phyloP scores from a whole-genome alignment of 257 asterid genomes.

The Nemophila menziesii region DNA sequence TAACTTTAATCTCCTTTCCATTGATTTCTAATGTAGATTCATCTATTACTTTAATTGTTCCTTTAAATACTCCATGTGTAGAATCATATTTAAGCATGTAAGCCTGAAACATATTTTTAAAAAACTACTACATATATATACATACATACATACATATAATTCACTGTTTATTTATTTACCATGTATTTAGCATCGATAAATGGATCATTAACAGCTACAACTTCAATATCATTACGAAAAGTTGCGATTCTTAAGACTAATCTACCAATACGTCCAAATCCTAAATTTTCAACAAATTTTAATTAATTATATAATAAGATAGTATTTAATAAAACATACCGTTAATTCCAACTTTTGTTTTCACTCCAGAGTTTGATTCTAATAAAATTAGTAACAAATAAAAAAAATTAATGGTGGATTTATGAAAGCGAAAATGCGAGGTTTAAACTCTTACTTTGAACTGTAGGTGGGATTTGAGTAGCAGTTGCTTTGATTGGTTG shows the following conservation, averaged over 20 bases:
- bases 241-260: conserved; percentile 79
- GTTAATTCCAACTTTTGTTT: conserved; percentile 74
- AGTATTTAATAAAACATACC: conserved; percentile 34
- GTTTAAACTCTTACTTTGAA: conserved; percentile 36
- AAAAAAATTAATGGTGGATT: too few species aligned
- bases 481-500: conserved; percentile 72
- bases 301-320: conserved; percentile 1
- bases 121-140: too few species aligned
- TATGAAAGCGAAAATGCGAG: not conserved
- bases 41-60: conserved; percentile 57
- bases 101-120: too few species aligned
- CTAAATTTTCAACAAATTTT: conserved; percentile 27
- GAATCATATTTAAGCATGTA: conserved; percentile 98
- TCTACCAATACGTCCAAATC: conserved; percentile 98
- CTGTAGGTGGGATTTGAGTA: conserved; percentile 60
- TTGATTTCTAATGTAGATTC: conserved; percentile 85
- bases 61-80: conserved; percentile 82
- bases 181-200: conserved; percentile 90
- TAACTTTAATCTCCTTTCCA: conserved; percentile 70
- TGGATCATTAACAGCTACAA: conserved; percentile 96
- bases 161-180: too few species aligned
- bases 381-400: conserved; percentile 11
- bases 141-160: too few species aligned
- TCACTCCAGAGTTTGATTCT: conserved; percentile 58
- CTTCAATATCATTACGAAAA: conserved; percentile 86